Evolutionary conservation across 345 rosid species (phyloP).

Genomic region (Pistacia integerrima): DNA sequence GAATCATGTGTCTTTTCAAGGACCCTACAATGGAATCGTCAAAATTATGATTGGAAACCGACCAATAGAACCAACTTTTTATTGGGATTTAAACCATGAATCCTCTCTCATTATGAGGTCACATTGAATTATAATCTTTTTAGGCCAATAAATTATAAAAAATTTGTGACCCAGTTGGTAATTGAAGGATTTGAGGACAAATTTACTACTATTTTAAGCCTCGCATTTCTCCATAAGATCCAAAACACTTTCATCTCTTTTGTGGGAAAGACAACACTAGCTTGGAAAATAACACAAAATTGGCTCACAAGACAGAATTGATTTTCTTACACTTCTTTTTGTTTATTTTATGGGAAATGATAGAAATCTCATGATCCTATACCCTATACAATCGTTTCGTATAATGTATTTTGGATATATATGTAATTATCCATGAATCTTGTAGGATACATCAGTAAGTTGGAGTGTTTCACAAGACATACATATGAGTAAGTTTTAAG

Average conservation of each 20-base stretch:
- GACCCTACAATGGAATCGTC: constrained; percentile 20
- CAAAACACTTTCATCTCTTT: not conserved
- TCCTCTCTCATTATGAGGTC: constrained; percentile 6
- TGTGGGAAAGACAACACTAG: not conserved
- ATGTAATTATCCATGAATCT: no score
- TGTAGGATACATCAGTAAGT: no score
- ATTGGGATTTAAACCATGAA: constrained; percentile 23
- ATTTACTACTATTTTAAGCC: not conserved
- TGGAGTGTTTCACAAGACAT: no score
- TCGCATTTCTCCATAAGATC: not conserved
- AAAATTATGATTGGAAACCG: constrained; percentile 34
- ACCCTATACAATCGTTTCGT: no score
- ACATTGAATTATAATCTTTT: constrained; percentile 11
- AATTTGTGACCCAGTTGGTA: constrained; percentile 11
- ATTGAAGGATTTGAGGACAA: constrained; percentile 22
- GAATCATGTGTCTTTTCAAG: constrained; percentile 31
- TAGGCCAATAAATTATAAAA: not conserved
- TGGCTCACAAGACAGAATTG: not conserved
- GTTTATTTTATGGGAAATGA: no score
- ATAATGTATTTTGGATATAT: no score
- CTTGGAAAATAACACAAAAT: not conserved
- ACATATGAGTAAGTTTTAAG: no score
- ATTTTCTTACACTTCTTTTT: not conserved
- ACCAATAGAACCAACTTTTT: constrained; percentile 24
- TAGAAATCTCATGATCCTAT: not conserved